Base-by-base conservation (phyloP, 2,329 filamentous ascomycete genomes). In the Sporothrix variecibatus region DNA sequence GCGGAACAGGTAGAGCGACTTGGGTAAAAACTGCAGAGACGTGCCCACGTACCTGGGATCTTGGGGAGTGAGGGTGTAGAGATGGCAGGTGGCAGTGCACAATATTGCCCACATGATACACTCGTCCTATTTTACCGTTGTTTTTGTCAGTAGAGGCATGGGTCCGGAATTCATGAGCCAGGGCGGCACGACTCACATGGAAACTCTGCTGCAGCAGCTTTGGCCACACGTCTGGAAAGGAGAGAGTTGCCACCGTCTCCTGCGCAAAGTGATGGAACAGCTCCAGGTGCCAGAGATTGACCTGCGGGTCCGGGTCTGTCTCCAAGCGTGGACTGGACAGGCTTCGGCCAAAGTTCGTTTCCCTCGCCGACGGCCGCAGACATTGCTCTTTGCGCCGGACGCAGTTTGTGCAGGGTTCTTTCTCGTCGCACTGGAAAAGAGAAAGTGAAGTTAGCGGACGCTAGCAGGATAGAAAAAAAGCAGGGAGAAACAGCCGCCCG, bases 181-280 rank as follows among this genome's bases (percentile, higher is more conserved):
- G 60, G 60, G 15, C 60, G 31, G 60, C 60, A 20, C 20, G 9
- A 64, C 60, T 40, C 26, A 64, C 60, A 64, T 64, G 62, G 15
- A 67, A 67, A 46, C 62, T 67, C 62, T 67, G 62, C 62, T 67
- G 62, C 62, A 43, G 40, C 62, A 67, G 62, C 62, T 23, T 67
- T 15, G 62, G 62, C 62, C 62, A 67, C 62, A 67, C 34, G 1
- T 28, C 62, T 1, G 62, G 62, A 46, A 67, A 67, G n/a, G 62
- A 67, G 11, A 67, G 62, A 23, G 62, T 67, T 15, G 62, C 31
- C 31, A 67, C 62, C 38, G 62, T 67, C 38, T 15, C 20, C 31
- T 67, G 31, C 40, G 62, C 62, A 67, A 67, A 67, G 38, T 67
- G 62, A 40, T 67, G 62, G 62, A 67, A 67, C 38, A 67, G 62